phyloP scores from a whole-genome alignment of 2,329 filamentous ascomycete species.

The Rugonectria rugulosa region DNA sequence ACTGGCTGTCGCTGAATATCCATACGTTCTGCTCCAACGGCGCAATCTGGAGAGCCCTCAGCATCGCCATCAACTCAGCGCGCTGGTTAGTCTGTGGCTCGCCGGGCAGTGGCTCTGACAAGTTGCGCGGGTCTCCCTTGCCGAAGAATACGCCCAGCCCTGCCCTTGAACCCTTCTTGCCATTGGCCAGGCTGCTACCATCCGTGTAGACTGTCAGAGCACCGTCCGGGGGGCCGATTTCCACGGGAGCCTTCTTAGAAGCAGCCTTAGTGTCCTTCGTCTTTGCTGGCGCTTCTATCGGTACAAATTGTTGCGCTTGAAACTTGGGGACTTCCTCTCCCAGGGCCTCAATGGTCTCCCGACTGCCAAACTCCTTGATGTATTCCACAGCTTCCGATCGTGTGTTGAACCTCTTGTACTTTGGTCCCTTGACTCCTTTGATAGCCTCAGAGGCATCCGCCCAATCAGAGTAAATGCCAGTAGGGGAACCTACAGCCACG shows the following conservation, averaged over 20 bases:
- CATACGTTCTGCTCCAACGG: slow-evolving; percentile 72
- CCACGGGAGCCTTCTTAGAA: slow-evolving; percentile 37
- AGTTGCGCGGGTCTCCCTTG: slow-evolving; percentile 61
- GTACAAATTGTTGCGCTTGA: slow-evolving; percentile 26
- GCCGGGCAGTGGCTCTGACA: slow-evolving; percentile 80
- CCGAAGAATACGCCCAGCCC: slow-evolving; percentile 73
- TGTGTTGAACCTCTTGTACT: slow-evolving; percentile 74
- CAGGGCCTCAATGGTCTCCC: slow-evolving; percentile 51
- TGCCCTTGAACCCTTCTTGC: slow-evolving; percentile 60
- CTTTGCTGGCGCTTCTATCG: slow-evolving; percentile 20
- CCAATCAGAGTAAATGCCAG: slow-evolving; percentile 72
- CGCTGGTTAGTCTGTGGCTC: slow-evolving; percentile 90
- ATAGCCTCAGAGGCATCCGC: slow-evolving; percentile 75
- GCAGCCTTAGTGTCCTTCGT: slow-evolving; percentile 35
- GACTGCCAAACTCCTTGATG: slow-evolving; percentile 62
- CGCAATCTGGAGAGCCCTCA: slow-evolving; percentile 80
- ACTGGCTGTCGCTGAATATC: slow-evolving; percentile 89
- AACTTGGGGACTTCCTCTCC: slow-evolving; percentile 40
- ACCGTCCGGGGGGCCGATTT: slow-evolving; percentile 20
- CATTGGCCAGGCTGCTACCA: slow-evolving; percentile 68
- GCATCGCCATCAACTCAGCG: slow-evolving; percentile 90
- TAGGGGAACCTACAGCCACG: slow-evolving; percentile 64
- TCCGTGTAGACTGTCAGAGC: slow-evolving; percentile 64
- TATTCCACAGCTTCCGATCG: slow-evolving; percentile 80
- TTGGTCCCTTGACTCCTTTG: slow-evolving; percentile 72